These are phyloP conservation scores for Mallotus nudiflorus DNA, from an alignment of 345 rosid genomes.

Conservation along the genomic window DNA sequence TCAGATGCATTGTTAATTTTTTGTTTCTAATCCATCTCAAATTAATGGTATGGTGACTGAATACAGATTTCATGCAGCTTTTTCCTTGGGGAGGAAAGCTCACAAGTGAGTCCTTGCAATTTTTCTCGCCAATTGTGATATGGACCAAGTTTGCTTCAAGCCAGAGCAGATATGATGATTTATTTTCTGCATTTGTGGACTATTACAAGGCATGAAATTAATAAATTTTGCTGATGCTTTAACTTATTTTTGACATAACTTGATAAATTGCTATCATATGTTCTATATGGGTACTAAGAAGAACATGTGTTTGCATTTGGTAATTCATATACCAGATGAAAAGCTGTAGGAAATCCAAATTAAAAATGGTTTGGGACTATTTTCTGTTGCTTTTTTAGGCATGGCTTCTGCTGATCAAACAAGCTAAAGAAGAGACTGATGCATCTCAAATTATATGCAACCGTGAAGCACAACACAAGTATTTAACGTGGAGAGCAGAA, in stretches of 20 bases:
- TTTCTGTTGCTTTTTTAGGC: constrained; percentile 40
- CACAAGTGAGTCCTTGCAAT: constrained; percentile 76
- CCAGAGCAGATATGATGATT: constrained; percentile 38
- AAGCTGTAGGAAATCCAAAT: not conserved
- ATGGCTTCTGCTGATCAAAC: constrained; percentile 57
- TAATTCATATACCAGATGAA: not conserved
- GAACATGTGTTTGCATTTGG: not conserved
- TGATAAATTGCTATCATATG: not conserved
- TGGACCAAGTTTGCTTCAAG: constrained; percentile 63
- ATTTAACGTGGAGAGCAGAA: constrained; percentile 72
- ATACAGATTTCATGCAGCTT: constrained; percentile 63
- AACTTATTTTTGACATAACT: not conserved
- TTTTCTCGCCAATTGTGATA: constrained; percentile 72
- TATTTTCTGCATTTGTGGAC: constrained; percentile 62
- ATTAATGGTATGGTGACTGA: constrained; percentile 38
- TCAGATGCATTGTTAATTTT: not conserved
- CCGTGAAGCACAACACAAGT: constrained; percentile 63
- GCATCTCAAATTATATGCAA: constrained; percentile 39
- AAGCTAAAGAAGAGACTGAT: constrained; percentile 43
- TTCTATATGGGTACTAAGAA: not conserved
- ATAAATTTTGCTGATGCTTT: not conserved
- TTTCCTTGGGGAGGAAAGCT: constrained; percentile 98
- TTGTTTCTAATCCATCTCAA: constrained; percentile 16
- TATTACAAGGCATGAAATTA: constrained; percentile 54
- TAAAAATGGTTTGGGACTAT: not conserved